Conservation (phyloP, 495 filamentous ascomycete genomes). For the Penicillium malachiteum region DNA sequence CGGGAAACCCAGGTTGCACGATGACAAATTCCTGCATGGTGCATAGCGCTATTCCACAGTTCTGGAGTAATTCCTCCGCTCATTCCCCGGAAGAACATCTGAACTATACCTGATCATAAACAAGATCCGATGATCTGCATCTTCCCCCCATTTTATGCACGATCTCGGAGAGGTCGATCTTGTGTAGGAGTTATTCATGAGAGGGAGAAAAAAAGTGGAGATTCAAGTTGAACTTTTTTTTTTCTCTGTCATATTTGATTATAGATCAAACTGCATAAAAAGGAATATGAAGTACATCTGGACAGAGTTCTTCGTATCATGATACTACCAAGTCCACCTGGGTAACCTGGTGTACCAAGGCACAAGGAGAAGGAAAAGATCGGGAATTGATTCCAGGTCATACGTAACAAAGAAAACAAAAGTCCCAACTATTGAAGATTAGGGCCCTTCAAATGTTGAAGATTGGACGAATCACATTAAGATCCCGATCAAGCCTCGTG, state of each 20-base stretch:
- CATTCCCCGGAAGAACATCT: slow-evolving; percentile 17
- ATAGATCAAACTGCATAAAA: too few relatives aligned
- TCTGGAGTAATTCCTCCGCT: slow-evolving; percentile 11
- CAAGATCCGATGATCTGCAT: slow-evolving; percentile 36
- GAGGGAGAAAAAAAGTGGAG: too few relatives aligned
- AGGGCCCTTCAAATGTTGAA: slow-evolving; percentile 18
- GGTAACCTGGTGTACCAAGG: too few relatives aligned
- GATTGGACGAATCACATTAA: slow-evolving; percentile 12
- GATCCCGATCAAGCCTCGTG: slow-evolving; percentile 13
- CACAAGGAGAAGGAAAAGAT: too few relatives aligned
- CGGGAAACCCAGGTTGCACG: slow-evolving; percentile 16
- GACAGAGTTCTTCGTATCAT: too few relatives aligned
- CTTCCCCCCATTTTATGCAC: slow-evolving; percentile 31
- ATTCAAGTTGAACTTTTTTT: too few relatives aligned
- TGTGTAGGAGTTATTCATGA: too few relatives aligned
- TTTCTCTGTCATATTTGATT: too few relatives aligned
- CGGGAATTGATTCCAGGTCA: too few relatives aligned
- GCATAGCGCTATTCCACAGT: slow-evolving; percentile 9
- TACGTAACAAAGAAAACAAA: too few relatives aligned
- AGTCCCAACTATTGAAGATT: slow-evolving; percentile 1
- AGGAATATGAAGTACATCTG: too few relatives aligned
- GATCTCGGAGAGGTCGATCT: slow-evolving; percentile 21
- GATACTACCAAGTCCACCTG: too few relatives aligned
- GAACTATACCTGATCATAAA: background rate
- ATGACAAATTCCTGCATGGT: slow-evolving; percentile 24